A percentile compares a stretch with the other conserved stretches of the same genome.
Evolutionary conservation across 805 yeast genomes (phyloP).

Genomic region (Grigorovia transvaalensis): DNA sequence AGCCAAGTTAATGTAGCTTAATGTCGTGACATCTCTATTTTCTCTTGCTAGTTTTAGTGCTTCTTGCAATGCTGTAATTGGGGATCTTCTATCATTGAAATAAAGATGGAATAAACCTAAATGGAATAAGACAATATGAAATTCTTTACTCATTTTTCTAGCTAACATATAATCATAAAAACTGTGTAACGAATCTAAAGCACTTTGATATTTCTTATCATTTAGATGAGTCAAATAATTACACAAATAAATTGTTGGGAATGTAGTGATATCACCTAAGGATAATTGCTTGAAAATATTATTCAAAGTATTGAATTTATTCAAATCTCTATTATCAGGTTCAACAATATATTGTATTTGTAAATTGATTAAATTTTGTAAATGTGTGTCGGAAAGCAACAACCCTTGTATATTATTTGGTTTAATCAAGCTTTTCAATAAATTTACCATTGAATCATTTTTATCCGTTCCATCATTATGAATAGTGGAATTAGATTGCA

Average conservation of each 20-base stretch:
- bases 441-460: constrained; percentile 8
- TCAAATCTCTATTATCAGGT: not conserved
- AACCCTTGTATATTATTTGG: not conserved
- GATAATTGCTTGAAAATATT: constrained; percentile 5
- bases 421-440: not conserved
- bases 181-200: constrained; percentile 44
- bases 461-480: constrained; percentile 2
- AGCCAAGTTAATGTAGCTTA: constrained; percentile 67
- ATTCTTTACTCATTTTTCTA: constrained; percentile 48
- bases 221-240: constrained; percentile 13
- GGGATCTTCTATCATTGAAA: constrained; percentile 57
- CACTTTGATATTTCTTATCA: constrained; percentile 20
- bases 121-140: constrained; percentile 67
- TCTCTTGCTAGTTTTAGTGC: constrained; percentile 84
- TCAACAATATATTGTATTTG: constrained; percentile 8
- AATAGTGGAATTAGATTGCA: not conserved
- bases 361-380: constrained; percentile 18
- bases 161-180: constrained; percentile 71
- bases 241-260: constrained; percentile 20
- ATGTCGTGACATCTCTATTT: constrained; percentile 61
- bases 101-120: constrained; percentile 62
- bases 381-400: constrained; percentile 10
- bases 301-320: not conserved
- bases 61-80: constrained; percentile 72
- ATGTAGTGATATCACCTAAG: constrained; percentile 15